Evolutionary conservation across 805 yeast species (phyloP), one percentile per base, ranked within the genome.

Genomic region (Hagleromyces aurorensis): DNA sequence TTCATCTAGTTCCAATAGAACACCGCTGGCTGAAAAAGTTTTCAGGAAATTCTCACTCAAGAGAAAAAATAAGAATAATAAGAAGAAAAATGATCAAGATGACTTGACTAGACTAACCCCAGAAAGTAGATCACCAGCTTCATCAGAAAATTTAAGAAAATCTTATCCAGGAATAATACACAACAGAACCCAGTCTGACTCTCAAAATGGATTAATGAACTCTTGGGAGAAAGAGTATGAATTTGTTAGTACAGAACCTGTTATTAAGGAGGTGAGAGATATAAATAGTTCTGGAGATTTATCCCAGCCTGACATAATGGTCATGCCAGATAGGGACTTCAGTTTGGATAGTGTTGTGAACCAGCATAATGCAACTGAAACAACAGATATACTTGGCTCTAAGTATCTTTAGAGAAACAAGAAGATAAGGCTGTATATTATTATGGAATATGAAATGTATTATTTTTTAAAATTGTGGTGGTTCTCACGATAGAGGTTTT

Each of bases 191-290:
- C 44, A 30, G 27, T 53, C 60, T 4, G 58, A 43, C 11, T 43
- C 58, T 1, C 42, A 39, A 4, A 48, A 50, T 29, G 55, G 56
- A 2, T 27, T 55, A 16, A 53, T 55, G 29, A 42, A 40, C 17
- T 37, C 53, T 14, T 45, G 31, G 15, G 51, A 38, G 9, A 40
- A 35, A 16, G 48, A 43, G 13, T 42, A 43, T 26, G 40, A 32
- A 12, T 38, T 36, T 10, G 29, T 30, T 13, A 24, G 30, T 11
- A 21, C 23, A 7, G 32, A 37, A 38, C 40, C 44, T 26, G 40
- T 29, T 21, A 30, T 33, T 7, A 25, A 16, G 18, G 50, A 43
- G 22, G n/a, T n/a, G n/a, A n/a, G n/a, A n/a, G 25, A 17, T 8
- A 27, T 19, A 7, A 23, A 30, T 4, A 25, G 18, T 16, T 25